Evolutionary conservation across 106 monocot genomes (phyloP).

Genomic region (Agapanthus africanus): DNA sequence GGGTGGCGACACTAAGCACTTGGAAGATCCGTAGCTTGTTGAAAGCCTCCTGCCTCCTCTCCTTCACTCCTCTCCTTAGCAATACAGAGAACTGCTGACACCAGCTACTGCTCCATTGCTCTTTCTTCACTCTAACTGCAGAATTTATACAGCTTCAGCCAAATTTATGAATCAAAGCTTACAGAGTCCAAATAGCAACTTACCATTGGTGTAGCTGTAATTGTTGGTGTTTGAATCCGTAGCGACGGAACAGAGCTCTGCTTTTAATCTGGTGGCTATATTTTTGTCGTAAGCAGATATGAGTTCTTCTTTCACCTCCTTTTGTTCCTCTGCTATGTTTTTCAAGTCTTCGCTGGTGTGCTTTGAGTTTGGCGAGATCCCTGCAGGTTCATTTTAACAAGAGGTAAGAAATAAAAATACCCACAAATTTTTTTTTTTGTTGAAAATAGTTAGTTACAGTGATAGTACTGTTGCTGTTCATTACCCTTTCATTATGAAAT

Average conservation of each 20-base stretch:
- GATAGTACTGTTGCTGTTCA: not conserved
- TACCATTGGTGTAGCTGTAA: conserved; percentile 12
- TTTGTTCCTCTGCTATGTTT: conserved; percentile 19
- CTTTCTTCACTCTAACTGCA: conserved; percentile 4
- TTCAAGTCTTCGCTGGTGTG: conserved; percentile 1
- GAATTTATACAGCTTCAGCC: not conserved
- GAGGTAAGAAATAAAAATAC: not conserved
- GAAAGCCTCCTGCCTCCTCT: conserved; percentile 55
- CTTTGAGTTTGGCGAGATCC: conserved; percentile 39
- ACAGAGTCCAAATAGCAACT: not conserved
- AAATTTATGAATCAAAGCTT: not conserved
- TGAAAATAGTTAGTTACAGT: not conserved
- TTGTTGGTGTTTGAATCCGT: conserved; percentile 1
- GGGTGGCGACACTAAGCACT: conserved; percentile 42
- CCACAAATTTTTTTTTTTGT: not conserved
- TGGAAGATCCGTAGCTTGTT: conserved; percentile 49
- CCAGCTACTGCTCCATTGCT: conserved; percentile 58
- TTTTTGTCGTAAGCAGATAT: conserved; percentile 51
- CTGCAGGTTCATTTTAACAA: conserved; percentile 11
- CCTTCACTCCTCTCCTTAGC: conserved; percentile 45
- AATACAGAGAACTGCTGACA: conserved; percentile 50
- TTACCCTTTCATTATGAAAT: not conserved
- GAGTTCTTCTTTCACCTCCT: conserved; percentile 32
- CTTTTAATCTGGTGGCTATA: conserved; percentile 37
- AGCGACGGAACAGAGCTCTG: conserved; percentile 27